phyloP scores from a whole-genome alignment of 805 yeast species.

The Teunomyces pallodes region DNA sequence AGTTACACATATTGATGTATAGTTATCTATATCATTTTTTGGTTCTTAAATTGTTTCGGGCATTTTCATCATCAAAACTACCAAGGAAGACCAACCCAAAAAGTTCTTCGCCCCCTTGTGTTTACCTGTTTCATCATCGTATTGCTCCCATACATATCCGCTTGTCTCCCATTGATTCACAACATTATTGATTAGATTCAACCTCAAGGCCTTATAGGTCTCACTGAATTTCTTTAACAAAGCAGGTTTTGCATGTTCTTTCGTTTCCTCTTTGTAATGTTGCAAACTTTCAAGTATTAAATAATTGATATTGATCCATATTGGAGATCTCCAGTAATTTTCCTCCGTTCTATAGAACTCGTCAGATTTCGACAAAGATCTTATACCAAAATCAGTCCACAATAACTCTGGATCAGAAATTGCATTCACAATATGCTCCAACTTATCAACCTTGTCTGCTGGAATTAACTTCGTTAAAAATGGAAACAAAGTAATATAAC shows the following conservation, averaged over 20 bases:
- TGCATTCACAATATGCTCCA: conserved; percentile 52
- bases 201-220: conserved; percentile 58
- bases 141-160: conserved; percentile 90
- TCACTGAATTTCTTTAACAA: conserved; percentile 35
- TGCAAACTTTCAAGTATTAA: conserved; percentile 68
- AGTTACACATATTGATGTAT: background rate
- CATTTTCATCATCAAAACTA: conserved; percentile 79
- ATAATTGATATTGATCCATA: conserved; percentile 92
- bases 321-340: conserved; percentile 93
- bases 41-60: conserved; percentile 42
- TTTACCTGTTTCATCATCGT: conserved; percentile 70
- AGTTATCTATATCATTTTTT: background rate
- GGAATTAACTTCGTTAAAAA: conserved; percentile 66
- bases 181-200: conserved; percentile 66
- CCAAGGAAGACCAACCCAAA: conserved; percentile 90
- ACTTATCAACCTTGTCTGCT: conserved; percentile 41
- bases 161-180: conserved; percentile 67
- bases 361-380: conserved; percentile 74
- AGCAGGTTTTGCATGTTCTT: conserved; percentile 24
- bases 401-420: conserved; percentile 69
- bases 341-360: conserved; percentile 71
- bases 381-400: conserved; percentile 76
- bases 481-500: conserved; percentile 85
- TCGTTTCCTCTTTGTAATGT: conserved; percentile 45
- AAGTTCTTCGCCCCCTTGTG: conserved; percentile 86